Percentiles rank a stretch among this genome's conserved stretches.
These are phyloP conservation scores for Edaphochlamys debaryana DNA, from an alignment of 139 green algal species.

Conservation along the genomic window DNA sequence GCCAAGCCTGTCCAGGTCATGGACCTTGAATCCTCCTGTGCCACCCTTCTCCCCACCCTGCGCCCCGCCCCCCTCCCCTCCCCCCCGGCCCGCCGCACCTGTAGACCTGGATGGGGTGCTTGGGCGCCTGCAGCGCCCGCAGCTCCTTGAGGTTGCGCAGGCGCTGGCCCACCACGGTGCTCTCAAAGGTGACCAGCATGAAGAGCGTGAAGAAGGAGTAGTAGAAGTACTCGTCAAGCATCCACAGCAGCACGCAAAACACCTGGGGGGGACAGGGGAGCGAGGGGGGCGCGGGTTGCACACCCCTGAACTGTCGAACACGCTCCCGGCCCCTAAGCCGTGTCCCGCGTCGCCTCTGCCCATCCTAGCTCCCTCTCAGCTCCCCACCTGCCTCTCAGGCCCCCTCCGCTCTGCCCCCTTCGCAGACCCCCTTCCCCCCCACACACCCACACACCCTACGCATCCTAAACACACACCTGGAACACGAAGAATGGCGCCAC, in stretches of 20 bases:
- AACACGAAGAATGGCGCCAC: slow-evolving; percentile 98
- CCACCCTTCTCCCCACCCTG: too few species aligned
- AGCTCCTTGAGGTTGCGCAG: slow-evolving; percentile 91
- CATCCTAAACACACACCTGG: slow-evolving; percentile 74
- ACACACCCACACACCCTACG: not conserved
- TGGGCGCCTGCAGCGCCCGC: slow-evolving; percentile 80
- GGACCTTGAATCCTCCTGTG: too few species aligned
- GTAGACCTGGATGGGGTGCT: slow-evolving; percentile 74
- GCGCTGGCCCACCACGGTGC: slow-evolving; percentile 92
- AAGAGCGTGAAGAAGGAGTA: slow-evolving; percentile 98
- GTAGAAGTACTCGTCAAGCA: slow-evolving; percentile 95
- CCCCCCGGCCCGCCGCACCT: too few species aligned
- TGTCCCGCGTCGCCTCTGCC: too few species aligned
- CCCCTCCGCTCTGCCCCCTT: too few species aligned
- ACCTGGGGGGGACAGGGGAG: slow-evolving; percentile 26
- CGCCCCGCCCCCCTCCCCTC: too few species aligned
- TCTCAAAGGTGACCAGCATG: slow-evolving; percentile 99
- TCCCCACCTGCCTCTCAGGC: too few species aligned
- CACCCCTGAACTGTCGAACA: too few species aligned
- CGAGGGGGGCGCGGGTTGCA: not conserved
- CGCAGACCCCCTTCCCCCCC: not conserved
- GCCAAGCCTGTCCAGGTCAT: too few species aligned
- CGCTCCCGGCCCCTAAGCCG: too few species aligned
- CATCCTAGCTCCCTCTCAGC: too few species aligned
- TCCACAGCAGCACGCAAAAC: slow-evolving; percentile 96